phyloP scores from a whole-genome alignment of 192 early-diverging fungal genomes.

The Coemansia sp. region DNA sequence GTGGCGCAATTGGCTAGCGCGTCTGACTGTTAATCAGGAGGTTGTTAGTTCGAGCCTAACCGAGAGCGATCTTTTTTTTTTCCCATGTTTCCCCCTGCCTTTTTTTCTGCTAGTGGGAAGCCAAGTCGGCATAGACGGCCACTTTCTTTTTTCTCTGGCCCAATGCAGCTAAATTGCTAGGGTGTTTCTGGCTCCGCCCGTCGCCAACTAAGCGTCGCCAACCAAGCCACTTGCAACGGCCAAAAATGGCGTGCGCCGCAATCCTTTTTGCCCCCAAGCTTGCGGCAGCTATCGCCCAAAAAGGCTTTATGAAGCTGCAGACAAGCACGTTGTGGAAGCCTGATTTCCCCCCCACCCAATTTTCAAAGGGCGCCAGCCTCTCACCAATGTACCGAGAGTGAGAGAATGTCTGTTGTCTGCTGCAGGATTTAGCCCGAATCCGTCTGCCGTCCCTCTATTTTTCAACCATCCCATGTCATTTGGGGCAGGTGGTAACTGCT shows the following conservation, averaged over 20 bases:
- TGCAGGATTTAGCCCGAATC: neutral
- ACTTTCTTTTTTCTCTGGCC: neutral
- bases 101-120: too few species aligned
- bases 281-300: constrained; percentile 15
- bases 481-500: neutral
- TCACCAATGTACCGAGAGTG: neutral
- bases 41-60: constrained; percentile 42
- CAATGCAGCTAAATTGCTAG: neutral
- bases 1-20: constrained; percentile 44
- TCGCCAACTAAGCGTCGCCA: neutral
- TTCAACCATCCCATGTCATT: neutral
- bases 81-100: neutral
- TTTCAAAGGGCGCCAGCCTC: neutral
- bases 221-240: neutral
- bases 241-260: neutral
- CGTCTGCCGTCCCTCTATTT: neutral
- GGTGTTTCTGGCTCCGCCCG: neutral
- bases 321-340: neutral
- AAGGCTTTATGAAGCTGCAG: constrained; percentile 21
- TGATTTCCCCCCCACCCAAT: neutral
- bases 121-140: neutral
- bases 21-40: constrained; percentile 50
- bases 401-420: neutral
- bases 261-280: neutral
- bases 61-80: constrained; percentile 13